phyloP scores from a whole-genome alignment of 1,284 basidiomycete species.

The Naganishia sp. region DNA sequence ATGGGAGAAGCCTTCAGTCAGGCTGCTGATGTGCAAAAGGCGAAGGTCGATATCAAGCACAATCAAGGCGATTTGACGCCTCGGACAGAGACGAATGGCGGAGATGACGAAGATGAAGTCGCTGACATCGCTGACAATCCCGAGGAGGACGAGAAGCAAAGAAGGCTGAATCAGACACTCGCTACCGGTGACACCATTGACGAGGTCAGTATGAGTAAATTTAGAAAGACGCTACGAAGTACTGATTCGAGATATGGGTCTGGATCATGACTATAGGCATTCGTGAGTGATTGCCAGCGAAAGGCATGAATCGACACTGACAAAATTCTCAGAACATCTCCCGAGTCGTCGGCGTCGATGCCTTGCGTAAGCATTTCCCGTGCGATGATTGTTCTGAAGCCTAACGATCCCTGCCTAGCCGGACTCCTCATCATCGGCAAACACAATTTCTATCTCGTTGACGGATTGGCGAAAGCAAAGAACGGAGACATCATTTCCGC shows the following conservation, averaged over 20 bases:
- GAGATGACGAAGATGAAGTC: constrained; percentile 52
- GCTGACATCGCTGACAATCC: constrained; percentile 71
- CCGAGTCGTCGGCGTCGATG: constrained; percentile 81
- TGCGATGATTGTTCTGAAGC: not conserved
- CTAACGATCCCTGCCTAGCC: constrained; percentile 56
- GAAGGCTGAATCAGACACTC: constrained; percentile 58
- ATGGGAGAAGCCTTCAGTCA: constrained; percentile 65
- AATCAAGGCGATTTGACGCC: constrained; percentile 24
- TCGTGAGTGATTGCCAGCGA: constrained; percentile 4
- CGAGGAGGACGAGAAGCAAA: constrained; percentile 67
- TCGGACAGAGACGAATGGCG: constrained; percentile 12
- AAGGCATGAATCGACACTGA: not conserved
- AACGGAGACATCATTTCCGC: constrained; percentile 88
- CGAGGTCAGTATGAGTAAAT: constrained; percentile 59
- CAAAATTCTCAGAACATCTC: constrained; percentile 64
- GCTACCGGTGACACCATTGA: constrained; percentile 89
- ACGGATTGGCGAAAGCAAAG: constrained; percentile 85
- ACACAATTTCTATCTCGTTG: constrained; percentile 84
- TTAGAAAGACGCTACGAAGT: not conserved
- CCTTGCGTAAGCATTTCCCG: constrained; percentile 62
- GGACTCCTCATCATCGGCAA: constrained; percentile 83
- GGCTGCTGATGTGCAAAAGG: constrained; percentile 65
- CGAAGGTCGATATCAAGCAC: constrained; percentile 50
- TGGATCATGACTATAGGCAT: constrained; percentile 2
- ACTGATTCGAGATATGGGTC: not conserved